Conservation (phyloP, 768 basidiomycete species). For the Leccinum aurantiacum region DNA sequence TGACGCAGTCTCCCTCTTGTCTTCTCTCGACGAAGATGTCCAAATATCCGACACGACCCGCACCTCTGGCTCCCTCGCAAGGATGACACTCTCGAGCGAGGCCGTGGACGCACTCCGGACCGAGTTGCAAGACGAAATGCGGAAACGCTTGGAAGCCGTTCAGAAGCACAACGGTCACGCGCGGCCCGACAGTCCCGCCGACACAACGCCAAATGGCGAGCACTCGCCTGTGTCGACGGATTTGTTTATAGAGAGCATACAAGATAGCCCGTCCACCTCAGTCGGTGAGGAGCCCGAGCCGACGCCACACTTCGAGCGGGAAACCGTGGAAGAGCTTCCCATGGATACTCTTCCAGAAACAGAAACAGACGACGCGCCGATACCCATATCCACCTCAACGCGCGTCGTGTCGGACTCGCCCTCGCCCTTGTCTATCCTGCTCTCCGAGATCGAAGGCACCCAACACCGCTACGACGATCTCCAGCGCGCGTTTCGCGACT, state of each 20-base stretch:
- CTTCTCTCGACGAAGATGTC: constrained; percentile 35
- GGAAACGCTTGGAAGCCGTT: constrained; percentile 42
- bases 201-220: not conserved
- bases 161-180: constrained; percentile 9
- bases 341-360: not conserved
- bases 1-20: constrained; percentile 38
- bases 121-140: constrained; percentile 59
- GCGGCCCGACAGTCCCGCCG: not conserved
- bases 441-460: constrained; percentile 45
- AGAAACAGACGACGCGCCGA: not conserved
- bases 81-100: constrained; percentile 49
- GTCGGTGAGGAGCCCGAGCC: constrained; percentile 11
- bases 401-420: not conserved
- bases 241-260: no score
- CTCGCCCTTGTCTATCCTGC: constrained; percentile 33
- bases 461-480: constrained; percentile 59
- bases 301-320: not conserved
- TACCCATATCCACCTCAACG: not conserved
- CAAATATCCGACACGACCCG: constrained; percentile 16
- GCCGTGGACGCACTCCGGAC: constrained; percentile 51
- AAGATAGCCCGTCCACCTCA: constrained; percentile 5
- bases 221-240: no score
- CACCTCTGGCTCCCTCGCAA: constrained; percentile 49
- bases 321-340: not conserved
- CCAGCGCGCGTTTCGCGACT: constrained; percentile 66